Evolutionary conservation across 371 early-diverging fungal genomes (phyloP), one percentile per base, ranked within the genome.

Genomic region (Mucor ambiguus): DNA sequence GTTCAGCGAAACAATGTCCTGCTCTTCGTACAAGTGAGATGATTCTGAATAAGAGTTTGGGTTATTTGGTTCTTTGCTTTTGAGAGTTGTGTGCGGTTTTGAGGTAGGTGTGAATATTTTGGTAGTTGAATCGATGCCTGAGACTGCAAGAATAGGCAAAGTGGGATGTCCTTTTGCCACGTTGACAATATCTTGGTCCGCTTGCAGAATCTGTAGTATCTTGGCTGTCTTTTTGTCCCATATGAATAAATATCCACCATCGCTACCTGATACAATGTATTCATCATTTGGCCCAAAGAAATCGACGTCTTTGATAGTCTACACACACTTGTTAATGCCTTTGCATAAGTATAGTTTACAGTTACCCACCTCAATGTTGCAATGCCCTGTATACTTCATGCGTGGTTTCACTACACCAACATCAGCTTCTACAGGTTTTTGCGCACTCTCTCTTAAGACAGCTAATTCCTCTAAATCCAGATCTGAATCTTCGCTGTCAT

Each of bases 291-390:
- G 77, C 0, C 92, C 92, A 69, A 85, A 87, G 73, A 93, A 93
- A 64, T 87, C 90, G 26, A 90, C 91, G 59, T 94, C 95, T 73
- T 95, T 95, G 49, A 91, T 75, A 0, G 92, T 92, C 76, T 88
- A 74, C 7, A 11, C 3, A 9, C 11, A 1, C n/a, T 20, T 14
- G 52, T 28, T 5, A 52, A 12, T 14, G 14, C 6, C 14, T 26
- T 20, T 7, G 30, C 30, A 12, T 8, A 11, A 26, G 3, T 14
- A 24, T 11, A 49, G 24, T 2, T 3, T 0, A 3, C 7, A 5
- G 12, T 6, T 2, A 14, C 14, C 28, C 14, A 28, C 52, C 69
- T 70, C 65, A 33, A 73, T 67, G 57, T 81, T 84, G 58, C 73
- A 74, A 66, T 81, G 82, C 2, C 82, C 82, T 20, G 61, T 52